Evolutionary conservation across 2,329 filamentous ascomycete species (phyloP).

Genomic region (Exophiala sp.): DNA sequence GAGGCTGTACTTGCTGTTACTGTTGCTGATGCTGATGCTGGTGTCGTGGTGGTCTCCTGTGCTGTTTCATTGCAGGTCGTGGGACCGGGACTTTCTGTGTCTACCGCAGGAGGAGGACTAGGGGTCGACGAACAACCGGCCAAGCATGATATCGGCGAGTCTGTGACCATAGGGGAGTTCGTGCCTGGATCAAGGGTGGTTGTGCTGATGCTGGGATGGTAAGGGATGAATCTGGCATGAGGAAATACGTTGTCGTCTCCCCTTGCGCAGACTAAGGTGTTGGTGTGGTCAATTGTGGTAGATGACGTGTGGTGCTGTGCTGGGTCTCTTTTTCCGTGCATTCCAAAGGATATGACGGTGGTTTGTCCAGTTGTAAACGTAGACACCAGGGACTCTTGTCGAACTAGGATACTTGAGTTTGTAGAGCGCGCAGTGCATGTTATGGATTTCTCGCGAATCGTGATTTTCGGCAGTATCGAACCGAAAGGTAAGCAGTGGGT

Average conservation of each 20-base stretch:
- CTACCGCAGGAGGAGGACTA: too few relatives aligned
- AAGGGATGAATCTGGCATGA: background rate
- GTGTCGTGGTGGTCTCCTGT: too few relatives aligned
- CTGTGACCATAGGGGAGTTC: too few relatives aligned
- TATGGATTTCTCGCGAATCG: constrained; percentile 3
- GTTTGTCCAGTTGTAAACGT: background rate
- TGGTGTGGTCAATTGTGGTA: too few relatives aligned
- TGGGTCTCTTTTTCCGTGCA: constrained; percentile 4
- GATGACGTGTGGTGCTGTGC: background rate
- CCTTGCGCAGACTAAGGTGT: too few relatives aligned
- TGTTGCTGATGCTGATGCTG: too few relatives aligned
- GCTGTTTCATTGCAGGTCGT: too few relatives aligned
- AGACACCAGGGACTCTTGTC: background rate
- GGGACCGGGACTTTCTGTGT: too few relatives aligned
- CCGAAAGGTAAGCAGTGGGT: background rate
- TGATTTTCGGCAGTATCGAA: constrained; percentile 14
- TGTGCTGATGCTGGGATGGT: background rate
- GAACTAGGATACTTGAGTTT: background rate
- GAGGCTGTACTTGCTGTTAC: background rate
- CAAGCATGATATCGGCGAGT: too few relatives aligned
- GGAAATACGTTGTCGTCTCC: background rate
- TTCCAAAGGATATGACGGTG: background rate
- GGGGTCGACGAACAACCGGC: too few relatives aligned
- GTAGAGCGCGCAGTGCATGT: background rate
- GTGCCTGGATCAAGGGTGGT: too few relatives aligned